Conservation (phyloP, 257 asterid species). For the Fraxinus americana region DNA sequence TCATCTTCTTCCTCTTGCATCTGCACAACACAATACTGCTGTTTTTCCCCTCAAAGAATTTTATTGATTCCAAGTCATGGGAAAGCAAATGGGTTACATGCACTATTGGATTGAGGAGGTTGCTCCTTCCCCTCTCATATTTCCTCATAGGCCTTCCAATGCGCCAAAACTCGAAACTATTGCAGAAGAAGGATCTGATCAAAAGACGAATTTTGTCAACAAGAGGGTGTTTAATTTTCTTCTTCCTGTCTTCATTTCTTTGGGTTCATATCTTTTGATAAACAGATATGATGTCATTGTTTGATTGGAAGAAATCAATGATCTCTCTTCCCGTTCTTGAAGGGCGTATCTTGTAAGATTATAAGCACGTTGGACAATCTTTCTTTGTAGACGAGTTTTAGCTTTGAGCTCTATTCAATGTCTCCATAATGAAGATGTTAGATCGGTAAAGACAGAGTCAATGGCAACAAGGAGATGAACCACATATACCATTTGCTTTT, state of each 20-base stretch:
- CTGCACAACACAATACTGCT: neutral
- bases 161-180: slow-evolving; percentile 25
- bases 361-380: neutral
- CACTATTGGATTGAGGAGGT: slow-evolving; percentile 17
- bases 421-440: too few species aligned
- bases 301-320: neutral
- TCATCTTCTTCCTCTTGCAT: neutral
- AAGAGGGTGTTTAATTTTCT: slow-evolving; percentile 1
- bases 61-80: slow-evolving; percentile 3
- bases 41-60: neutral
- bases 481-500: neutral
- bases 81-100: slow-evolving; percentile 17
- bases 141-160: slow-evolving; percentile 18
- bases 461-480: neutral
- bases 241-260: slow-evolving; percentile 21
- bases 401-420: neutral
- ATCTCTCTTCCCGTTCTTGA: neutral
- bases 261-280: slow-evolving; percentile 12
- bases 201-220: neutral
- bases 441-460: neutral
- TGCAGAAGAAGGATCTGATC: slow-evolving; percentile 19
- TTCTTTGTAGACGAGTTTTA: too few species aligned
- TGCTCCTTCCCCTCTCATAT: slow-evolving; percentile 25
- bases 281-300: neutral
- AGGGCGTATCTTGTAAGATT: neutral